Percentiles rank a stretch among this genome's conserved stretches.
phyloP scores from a whole-genome alignment of 257 asterid species.

The Solanum dulcamara region DNA sequence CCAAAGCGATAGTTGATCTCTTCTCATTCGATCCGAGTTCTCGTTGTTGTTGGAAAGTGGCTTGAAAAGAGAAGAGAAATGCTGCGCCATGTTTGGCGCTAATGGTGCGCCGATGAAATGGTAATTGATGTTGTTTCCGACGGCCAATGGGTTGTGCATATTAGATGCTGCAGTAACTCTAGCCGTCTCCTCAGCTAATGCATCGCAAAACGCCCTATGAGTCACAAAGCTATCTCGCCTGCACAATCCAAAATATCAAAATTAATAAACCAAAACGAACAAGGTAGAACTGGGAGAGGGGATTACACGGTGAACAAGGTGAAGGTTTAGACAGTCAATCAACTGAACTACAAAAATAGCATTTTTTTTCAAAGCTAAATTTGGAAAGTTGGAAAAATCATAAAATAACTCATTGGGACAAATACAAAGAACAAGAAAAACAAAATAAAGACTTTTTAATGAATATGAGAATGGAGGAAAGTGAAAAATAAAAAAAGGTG shows the following conservation, averaged over 20 bases:
- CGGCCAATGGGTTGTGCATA: constrained; percentile 19
- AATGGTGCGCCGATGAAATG: constrained; percentile 49
- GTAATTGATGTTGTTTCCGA: constrained; percentile 22
- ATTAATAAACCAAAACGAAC: background rate
- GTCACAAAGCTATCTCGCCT: constrained; percentile 96
- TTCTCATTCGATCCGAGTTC: constrained; percentile 18
- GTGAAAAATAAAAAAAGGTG: background rate
- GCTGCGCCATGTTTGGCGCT: constrained; percentile 27
- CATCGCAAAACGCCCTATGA: constrained; percentile 93
- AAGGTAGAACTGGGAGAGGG: no score
- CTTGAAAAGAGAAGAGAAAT: constrained; percentile 46
- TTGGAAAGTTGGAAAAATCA: no score
- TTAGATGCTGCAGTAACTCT: constrained; percentile 61
- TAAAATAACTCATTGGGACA: background rate
- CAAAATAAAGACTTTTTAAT: background rate
- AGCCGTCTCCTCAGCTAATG: constrained; percentile 86
- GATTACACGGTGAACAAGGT: no score
- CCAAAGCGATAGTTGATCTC: constrained; percentile 36
- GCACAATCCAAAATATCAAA: background rate
- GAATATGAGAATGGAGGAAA: background rate
- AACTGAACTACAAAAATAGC: no score
- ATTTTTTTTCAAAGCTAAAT: no score
- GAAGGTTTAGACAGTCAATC: no score
- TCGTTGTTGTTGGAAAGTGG: constrained; percentile 21
- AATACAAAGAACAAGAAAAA: background rate